Conservation (phyloP, 2,329 filamentous ascomycete genomes). For the Rhinocladiella mackenziei region DNA sequence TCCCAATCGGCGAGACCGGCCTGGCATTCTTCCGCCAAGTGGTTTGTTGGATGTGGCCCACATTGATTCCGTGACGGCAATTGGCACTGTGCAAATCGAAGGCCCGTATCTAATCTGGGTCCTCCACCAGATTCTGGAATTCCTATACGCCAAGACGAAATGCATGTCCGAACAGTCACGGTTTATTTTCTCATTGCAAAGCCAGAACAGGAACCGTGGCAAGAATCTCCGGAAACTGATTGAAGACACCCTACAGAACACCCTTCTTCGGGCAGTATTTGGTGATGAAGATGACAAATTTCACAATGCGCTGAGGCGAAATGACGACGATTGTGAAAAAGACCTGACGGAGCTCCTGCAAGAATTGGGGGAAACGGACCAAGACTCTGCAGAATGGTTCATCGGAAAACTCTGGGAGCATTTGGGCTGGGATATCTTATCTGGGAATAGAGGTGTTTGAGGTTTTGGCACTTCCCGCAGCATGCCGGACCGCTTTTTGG, state of each 20-base stretch:
- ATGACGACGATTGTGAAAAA: slow-evolving; percentile 24
- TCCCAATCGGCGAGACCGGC: not conserved
- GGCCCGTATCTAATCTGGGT: slow-evolving; percentile 37
- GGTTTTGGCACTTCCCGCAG: not conserved
- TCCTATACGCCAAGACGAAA: slow-evolving; percentile 26
- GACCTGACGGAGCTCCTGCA: slow-evolving; percentile 13
- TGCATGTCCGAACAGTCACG: slow-evolving; percentile 10
- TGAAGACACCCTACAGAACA: slow-evolving; percentile 37
- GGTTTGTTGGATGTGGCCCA: slow-evolving; percentile 32
- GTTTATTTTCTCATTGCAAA: slow-evolving; percentile 24
- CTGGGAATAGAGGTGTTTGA: slow-evolving; percentile 20
- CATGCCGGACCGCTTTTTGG: too few relatives aligned
- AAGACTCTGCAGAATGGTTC: slow-evolving; percentile 51
- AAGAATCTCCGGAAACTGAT: slow-evolving; percentile 7
- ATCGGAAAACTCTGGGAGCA: slow-evolving; percentile 54
- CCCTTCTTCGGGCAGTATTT: slow-evolving; percentile 42
- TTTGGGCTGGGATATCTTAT: slow-evolving; percentile 54
- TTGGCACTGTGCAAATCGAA: slow-evolving; percentile 34
- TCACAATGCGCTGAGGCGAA: slow-evolving; percentile 30
- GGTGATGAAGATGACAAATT: slow-evolving; percentile 36
- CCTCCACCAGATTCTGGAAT: slow-evolving; percentile 32
- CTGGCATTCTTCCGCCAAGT: slow-evolving; percentile 31
- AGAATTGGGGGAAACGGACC: slow-evolving; percentile 11
- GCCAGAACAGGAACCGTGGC: not conserved
- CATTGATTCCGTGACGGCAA: slow-evolving; percentile 23